Evolutionary conservation across 2,329 filamentous ascomycete species (phyloP), one percentile per base, ranked within the genome.

Genomic region (Hypoxylon sp.): DNA sequence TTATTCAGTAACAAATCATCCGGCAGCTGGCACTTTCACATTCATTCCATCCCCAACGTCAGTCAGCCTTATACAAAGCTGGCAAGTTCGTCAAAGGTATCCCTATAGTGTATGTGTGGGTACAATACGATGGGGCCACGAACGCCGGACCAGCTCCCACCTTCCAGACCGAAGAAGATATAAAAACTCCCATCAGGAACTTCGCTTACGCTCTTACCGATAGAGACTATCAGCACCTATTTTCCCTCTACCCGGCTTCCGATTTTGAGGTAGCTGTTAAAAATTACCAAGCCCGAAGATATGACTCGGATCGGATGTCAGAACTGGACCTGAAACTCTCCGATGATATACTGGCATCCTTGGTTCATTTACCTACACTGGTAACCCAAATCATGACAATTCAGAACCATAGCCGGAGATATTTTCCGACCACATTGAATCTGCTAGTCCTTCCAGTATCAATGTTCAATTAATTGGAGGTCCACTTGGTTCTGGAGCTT

Each of bases 21-120:
- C 74, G 3, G 74, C 74, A 0, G 48, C 46, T 2, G 74, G 74
- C 0, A 47, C 74, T 2, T 72, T 72, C 29, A 77, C 75, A 0
- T 76, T 76, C 37, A 75, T 76, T 19, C 74, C 74, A 0, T 74
- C 73, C 73, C 0, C 74, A 73, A 1, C 65, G 74, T 0, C 74
- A 74, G 2, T 70, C 72, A 0, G 47, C 45, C 0, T 45, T 76
- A 32, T 48, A 48, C 27, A 48, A 48, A 19, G 25, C 46, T n/a
- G 46, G 46, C 9, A 48, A 27, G 27, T 56, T 56, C 12, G 27
- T 29, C 4, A 34, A 53, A 63, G 66, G 61, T 3, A 67, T 75
- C 25, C 72, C 74, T 0, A 61, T 73, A 2, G 69, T 76, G 2
- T 72, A 69, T 43, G 71, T 70, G 21, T 76, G 74, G 74, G 54